Percentiles rank a stretch among this genome's conserved stretches.
phyloP scores from a whole-genome alignment of 192 early-diverging fungal species.

The Kickxella alabastrina region DNA sequence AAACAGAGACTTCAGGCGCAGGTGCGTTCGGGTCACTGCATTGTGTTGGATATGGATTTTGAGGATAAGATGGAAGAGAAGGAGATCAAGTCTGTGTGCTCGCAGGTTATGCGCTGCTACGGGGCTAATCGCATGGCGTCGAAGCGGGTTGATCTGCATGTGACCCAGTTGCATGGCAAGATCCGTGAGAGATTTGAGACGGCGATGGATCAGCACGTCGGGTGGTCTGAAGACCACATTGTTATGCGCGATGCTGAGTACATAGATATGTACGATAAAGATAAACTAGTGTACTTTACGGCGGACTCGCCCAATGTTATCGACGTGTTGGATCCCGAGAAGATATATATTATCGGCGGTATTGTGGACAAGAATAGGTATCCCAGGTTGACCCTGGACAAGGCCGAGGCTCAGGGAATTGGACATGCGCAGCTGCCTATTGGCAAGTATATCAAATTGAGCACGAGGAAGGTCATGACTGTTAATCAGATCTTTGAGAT shows the following conservation, averaged over 20 bases:
- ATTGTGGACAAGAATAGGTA: constrained; percentile 93
- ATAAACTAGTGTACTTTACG: constrained; percentile 79
- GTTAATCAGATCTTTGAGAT: constrained; percentile 97
- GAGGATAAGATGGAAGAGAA: constrained; percentile 73
- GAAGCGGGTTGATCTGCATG: constrained; percentile 53
- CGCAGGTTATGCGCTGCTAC: constrained; percentile 76
- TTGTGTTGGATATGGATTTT: constrained; percentile 81
- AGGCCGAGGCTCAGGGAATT: constrained; percentile 73
- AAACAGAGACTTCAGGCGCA: constrained; percentile 47
- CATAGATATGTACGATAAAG: constrained; percentile 50
- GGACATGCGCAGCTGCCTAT: constrained; percentile 80
- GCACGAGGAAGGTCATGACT: constrained; percentile 79
- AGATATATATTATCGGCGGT: constrained; percentile 88
- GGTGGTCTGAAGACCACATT: constrained; percentile 51
- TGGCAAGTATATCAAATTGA: constrained; percentile 75
- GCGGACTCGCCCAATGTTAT: constrained; percentile 81
- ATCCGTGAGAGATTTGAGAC: constrained; percentile 51
- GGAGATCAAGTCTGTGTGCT: constrained; percentile 66
- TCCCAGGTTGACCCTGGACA: constrained; percentile 72
- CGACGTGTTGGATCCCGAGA: constrained; percentile 62
- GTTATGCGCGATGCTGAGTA: constrained; percentile 29
- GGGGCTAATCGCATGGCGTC: constrained; percentile 58
- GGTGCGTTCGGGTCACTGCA: constrained; percentile 47
- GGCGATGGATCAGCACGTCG: constrained; percentile 37
- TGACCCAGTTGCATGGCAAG: constrained; percentile 59